Evolutionary conservation across 208 protist genomes (phyloP).

Genomic region (Trypanosomatidae sp.): DNA sequence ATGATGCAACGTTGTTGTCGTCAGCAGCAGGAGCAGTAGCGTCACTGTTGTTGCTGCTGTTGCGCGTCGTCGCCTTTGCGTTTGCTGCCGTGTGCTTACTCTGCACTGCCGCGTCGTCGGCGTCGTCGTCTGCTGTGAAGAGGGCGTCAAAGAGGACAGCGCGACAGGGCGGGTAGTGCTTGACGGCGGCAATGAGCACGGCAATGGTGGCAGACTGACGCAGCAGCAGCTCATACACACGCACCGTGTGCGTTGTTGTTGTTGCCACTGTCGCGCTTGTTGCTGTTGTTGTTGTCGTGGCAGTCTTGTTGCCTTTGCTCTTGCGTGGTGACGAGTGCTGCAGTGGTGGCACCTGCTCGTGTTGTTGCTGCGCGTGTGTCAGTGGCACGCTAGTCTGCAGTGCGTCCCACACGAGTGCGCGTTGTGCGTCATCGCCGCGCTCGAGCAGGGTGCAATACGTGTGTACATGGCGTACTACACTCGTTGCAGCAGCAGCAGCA

Average conservation of each 20-base stretch:
- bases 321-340: too few species aligned
- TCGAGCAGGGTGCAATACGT: conserved; percentile 50
- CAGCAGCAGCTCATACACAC: not conserved
- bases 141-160: not conserved
- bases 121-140: not conserved
- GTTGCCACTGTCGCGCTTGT: conserved; percentile 10
- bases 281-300: conserved; percentile 14
- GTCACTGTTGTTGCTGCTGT: too few species aligned
- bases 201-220: conserved; percentile 1
- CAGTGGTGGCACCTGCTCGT: too few species aligned
- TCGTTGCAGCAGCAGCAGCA: not conserved
- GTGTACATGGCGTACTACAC: conserved; percentile 18
- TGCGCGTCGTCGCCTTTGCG: too few species aligned
- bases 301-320: too few species aligned
- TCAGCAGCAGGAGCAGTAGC: too few species aligned
- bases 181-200: conserved; percentile 13
- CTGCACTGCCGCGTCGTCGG: not conserved
- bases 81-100: too few species aligned
- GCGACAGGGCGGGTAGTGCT: not conserved
- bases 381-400: conserved; percentile 9
- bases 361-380: not conserved
- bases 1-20: too few species aligned
- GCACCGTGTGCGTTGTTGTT: not conserved
- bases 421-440: conserved; percentile 54
- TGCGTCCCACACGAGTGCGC: conserved; percentile 33